phyloP scores from a whole-genome alignment of 2,329 filamentous ascomycete species.

The Trichoderma breve region DNA sequence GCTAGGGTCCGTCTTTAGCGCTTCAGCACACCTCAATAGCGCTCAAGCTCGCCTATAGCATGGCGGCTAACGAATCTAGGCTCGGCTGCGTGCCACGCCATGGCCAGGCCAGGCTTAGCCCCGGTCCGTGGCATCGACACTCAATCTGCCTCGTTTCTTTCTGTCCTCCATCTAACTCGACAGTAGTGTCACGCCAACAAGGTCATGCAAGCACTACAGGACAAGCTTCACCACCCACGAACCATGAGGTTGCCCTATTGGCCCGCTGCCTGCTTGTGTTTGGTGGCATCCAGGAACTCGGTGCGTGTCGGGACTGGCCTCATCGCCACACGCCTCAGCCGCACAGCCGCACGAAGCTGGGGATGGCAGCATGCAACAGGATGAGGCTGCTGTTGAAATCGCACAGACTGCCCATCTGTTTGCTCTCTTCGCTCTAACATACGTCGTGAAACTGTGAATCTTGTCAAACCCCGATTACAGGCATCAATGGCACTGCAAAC shows the following conservation, averaged over 20 bases:
- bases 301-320: not conserved
- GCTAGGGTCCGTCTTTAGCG: not conserved
- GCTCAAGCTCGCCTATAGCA: not conserved
- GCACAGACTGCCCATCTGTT: not conserved
- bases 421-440: not conserved
- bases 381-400: not conserved
- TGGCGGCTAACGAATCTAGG: not conserved
- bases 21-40: not conserved
- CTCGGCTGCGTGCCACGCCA: not conserved
- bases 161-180: not conserved
- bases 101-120: not conserved
- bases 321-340: not conserved
- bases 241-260: not conserved
- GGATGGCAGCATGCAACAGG: not conserved
- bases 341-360: not conserved
- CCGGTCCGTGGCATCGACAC: not conserved
- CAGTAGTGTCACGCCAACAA: not conserved
- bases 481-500: not conserved
- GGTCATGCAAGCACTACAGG: not conserved
- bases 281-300: not conserved
- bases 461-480: not conserved
- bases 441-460: not conserved
- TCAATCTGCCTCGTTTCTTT: constrained; percentile 4
- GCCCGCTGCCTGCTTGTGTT: not conserved
- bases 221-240: not conserved